Evolutionary conservation across 2,329 filamentous ascomycete species (phyloP), one percentile per base, ranked within the genome.

Genomic region (Fusarium proliferatum): DNA sequence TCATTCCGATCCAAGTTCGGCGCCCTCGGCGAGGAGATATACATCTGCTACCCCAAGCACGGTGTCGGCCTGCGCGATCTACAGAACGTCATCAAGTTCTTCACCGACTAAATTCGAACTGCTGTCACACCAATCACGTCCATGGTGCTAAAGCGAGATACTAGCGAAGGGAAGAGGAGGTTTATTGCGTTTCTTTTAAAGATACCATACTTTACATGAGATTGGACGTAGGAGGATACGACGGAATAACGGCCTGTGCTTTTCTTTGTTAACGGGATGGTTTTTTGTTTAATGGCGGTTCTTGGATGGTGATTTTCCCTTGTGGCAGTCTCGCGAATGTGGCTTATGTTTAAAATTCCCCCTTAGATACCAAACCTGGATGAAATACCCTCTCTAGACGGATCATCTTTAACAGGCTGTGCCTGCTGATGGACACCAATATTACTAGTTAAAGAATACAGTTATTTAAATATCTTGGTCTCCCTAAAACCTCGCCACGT

Each of bases 1-100:
- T 94, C 95, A 81, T 98, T 98, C 85, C 88, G 95, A 69, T 92
- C 94, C 85, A 98, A 98, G 87, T 90, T 98, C 81, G 95, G 95
- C 60, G 93, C 93, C 9, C 86, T 90, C 65, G 94, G 95, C 69
- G 95, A 97, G 79, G 91, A 93, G 53, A 91, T 96, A 34, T 98
- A 94, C 82, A 94, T 98, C 75, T 95, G 94, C 80, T 98, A 97
- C 83, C 95, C 95, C 45, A 91, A 93, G 65, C 92, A 95, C 79
- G 95, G 95, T 12, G 87, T 98, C 34, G 94, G 94, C 4, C 90
- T 95, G 51, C 90, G 91, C 71, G 95, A 95, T 48, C 90, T 95
- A 71, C 90, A 93, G 80, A 94, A 95, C n/a, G 90, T 98, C 75
- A 87, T 97, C 84, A 93, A 92, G 80, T 97, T 97, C 85, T 96